Evolutionary conservation across 2,329 filamentous ascomycete genomes (phyloP), one percentile per base, ranked within the genome.

Genomic region (Didymellaceae sp.): DNA sequence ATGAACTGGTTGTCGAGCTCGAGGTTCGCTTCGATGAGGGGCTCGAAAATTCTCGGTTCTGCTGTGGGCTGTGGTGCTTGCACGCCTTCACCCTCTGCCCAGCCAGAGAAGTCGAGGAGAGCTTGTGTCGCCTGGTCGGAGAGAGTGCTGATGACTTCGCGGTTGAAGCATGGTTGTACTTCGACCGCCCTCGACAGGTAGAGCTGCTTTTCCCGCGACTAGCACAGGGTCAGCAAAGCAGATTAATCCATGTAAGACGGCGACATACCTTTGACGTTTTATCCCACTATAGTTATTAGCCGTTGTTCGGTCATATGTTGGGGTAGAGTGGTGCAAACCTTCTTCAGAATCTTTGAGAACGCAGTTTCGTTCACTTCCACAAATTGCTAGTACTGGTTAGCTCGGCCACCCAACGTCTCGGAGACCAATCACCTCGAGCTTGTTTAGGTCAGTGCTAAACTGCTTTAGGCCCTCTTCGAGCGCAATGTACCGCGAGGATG

Each of bases 331-430:
- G 18, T 18, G 31, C 78, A 54, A 68, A 86, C 84, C 82, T 99
- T 99, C 78, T 99, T 99, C 58, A 99, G 78, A 52, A 99, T 99
- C 75, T 99, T 99, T 21, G 93, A 97, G 73, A 97, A 97, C 13
- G 92, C 94, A 1, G 91, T 97, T 67, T 94, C 93, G 71, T 99
- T 99, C 70, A 97, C 90, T 74, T 97, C 93, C 59, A 99, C 91
- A 74, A 97, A 99, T 79, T 97, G 94, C 79, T 97, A 46, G 47
- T 49, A 55, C 45, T 45, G 55, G 63, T 72, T 67, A 71, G 68
- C 59, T 45, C 52, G 28, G 30, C 40, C 43, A 43, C 40, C 46
- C 37, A 37, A 33, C 30, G 30, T 28, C 38, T 47, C 31, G 51
- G 46, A 57, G 39, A 50, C 62, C 62, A 67, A 76, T 69, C 67